Evolutionary conservation across 2,329 filamentous ascomycete genomes (phyloP), one percentile per base, ranked within the genome.

Genomic region (Tolypocladium guangdongense): DNA sequence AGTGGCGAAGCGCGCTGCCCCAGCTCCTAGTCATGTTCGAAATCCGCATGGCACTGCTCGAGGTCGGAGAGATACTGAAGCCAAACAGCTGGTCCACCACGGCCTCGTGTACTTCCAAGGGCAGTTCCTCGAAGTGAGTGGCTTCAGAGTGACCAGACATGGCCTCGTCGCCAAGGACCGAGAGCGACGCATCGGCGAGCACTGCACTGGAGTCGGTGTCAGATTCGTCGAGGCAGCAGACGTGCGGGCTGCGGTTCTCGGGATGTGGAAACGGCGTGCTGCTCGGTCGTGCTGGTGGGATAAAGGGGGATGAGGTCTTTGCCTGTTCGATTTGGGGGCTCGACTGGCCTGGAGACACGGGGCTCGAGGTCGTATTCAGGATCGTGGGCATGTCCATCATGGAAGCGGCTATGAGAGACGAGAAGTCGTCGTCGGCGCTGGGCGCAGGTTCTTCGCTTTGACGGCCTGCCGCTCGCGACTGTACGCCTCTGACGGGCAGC

Each of bases 81-180:
- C 84, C 86, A 60, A 88, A 87, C 2, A 88, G 69, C 59, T 87
- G 79, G 64, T 89, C 86, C 16, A 89, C 71, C 52, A 89, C 84
- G 53, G 79, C 80, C 61, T 88, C 84, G 63, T 88, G 84, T 14
- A 90, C 86, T 65, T 89, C 86, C 53, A 79, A 76, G 1, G 86
- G 86, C 1, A 88, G 71, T 57, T 80, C 67, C 46, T 74, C 70
- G 49, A 81, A 68, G 51, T 74, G 72, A 7, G 56, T 64, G 12
- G 63, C 57, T 16, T 60, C 60, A 2, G 55, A 58, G 47, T 58
- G 58, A 20, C 55, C 56, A 24, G 52, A 35, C 14, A 53, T 22
- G 1, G 56, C 53, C 18, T 65, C 59, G 20, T 59, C 59, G 20
- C 56, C 57, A 12, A 56, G 49, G 30, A 54, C 52, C 33, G 61